Percentiles rank a stretch among this genome's conserved stretches.
phyloP scores from a whole-genome alignment of 352 stramenopile species.

The Blastocystis sp. region DNA sequence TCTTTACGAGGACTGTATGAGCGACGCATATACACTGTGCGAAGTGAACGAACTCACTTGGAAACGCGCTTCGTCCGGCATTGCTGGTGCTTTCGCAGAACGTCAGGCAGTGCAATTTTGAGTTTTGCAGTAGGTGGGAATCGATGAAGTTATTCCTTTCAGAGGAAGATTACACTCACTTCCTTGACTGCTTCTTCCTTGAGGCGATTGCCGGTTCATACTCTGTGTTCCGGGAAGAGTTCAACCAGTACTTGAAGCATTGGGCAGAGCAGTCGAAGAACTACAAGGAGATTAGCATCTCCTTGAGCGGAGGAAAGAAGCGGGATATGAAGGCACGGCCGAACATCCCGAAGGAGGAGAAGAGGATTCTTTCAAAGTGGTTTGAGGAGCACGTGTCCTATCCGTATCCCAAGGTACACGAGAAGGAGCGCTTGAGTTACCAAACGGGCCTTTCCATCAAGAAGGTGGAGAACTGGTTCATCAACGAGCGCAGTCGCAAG shows the following conservation, averaged over 20 bases:
- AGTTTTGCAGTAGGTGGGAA: constrained; percentile 27
- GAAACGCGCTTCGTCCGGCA: neutral
- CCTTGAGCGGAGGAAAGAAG: neutral
- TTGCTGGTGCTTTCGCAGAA: neutral
- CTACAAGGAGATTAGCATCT: neutral
- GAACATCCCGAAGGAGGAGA: constrained; percentile 37
- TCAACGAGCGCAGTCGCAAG: constrained; percentile 59
- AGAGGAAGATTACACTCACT: neutral
- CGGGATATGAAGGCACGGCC: neutral
- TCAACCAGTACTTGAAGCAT: neutral
- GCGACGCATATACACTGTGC: neutral
- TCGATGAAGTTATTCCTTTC: constrained; percentile 1
- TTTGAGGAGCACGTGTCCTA: constrained; percentile 14
- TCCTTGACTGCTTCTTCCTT: constrained; percentile 22
- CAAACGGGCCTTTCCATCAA: constrained; percentile 17
- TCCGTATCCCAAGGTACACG: constrained; percentile 10
- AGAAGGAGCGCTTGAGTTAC: constrained; percentile 45
- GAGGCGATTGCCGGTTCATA: neutral
- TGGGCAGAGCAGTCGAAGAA: neutral
- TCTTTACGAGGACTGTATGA: neutral
- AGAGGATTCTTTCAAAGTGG: constrained; percentile 21
- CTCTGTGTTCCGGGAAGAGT: neutral
- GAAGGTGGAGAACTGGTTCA: constrained; percentile 63
- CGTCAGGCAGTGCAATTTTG: neutral
- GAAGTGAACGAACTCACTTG: neutral